These are phyloP conservation scores for Calonectria hongkongensis DNA, from an alignment of 2,329 filamentous ascomycete species.

Conservation along the genomic window DNA sequence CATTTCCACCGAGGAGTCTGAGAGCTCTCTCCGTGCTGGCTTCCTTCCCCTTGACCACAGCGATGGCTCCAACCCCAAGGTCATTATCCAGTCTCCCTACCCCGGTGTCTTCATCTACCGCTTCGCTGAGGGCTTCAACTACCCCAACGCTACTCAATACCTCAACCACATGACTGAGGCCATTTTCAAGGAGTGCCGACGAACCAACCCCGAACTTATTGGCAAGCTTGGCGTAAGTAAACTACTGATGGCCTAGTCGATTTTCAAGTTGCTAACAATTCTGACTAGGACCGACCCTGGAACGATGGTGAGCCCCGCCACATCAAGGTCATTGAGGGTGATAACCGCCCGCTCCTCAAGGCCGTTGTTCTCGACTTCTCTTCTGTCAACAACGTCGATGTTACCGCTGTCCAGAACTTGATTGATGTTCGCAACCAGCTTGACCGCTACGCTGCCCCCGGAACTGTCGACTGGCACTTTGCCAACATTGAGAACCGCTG, in stretches of 20 bases:
- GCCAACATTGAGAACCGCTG: constrained; percentile 72
- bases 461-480: constrained; percentile 70
- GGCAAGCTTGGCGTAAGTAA: constrained; percentile 68
- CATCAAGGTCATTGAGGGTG: constrained; percentile 55
- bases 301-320: constrained; percentile 69
- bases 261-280: constrained; percentile 35
- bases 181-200: constrained; percentile 67
- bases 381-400: constrained; percentile 73
- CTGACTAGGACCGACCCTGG: constrained; percentile 71
- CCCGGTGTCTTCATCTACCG: constrained; percentile 74
- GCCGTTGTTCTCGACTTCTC: constrained; percentile 75
- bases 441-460: constrained; percentile 69
- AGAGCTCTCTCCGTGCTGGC: constrained; percentile 60
- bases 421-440: constrained; percentile 73
- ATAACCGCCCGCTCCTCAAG: constrained; percentile 70
- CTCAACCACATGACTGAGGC: constrained; percentile 69
- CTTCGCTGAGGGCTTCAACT: constrained; percentile 74
- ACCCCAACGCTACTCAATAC: constrained; percentile 71
- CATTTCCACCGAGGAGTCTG: constrained; percentile 52
- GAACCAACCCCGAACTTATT: constrained; percentile 64
- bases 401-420: constrained; percentile 72
- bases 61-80: constrained; percentile 70
- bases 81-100: constrained; percentile 67
- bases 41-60: constrained; percentile 70
- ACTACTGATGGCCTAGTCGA: neutral